phyloP scores from a whole-genome alignment of 2,329 filamentous ascomycete species.

The Colletotrichum lini region DNA sequence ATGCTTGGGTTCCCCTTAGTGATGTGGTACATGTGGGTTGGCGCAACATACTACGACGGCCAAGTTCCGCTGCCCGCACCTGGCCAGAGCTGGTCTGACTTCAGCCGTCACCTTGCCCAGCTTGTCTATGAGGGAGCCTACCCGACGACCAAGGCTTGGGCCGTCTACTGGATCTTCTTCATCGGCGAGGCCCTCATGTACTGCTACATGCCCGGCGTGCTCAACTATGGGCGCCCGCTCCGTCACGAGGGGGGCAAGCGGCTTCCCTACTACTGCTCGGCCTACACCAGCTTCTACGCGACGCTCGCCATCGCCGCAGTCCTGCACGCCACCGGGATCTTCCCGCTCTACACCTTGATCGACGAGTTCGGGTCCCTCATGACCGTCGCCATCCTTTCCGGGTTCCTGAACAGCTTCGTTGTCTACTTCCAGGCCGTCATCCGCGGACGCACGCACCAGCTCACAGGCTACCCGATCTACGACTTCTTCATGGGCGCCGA shows the following conservation, averaged over 20 bases:
- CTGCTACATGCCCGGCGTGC: slow-evolving; percentile 82
- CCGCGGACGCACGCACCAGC: slow-evolving; percentile 63
- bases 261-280: slow-evolving; percentile 88
- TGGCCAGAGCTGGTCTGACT: slow-evolving; percentile 79
- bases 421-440: slow-evolving; percentile 82
- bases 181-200: slow-evolving; percentile 82
- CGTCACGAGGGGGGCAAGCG: slow-evolving; percentile 82
- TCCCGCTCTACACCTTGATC: slow-evolving; percentile 86
- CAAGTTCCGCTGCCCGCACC: slow-evolving; percentile 78
- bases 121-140: slow-evolving; percentile 84
- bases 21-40: slow-evolving; percentile 99
- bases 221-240: slow-evolving; percentile 83
- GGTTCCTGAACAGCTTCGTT: slow-evolving; percentile 79
- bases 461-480: slow-evolving; percentile 76
- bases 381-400: slow-evolving; percentile 86
- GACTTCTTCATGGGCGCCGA: slow-evolving; percentile 95
- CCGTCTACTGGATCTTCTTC: slow-evolving; percentile 88
- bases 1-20: slow-evolving; percentile 94
- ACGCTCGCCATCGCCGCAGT: slow-evolving; percentile 75
- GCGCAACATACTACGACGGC: slow-evolving; percentile 92
- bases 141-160: slow-evolving; percentile 81
- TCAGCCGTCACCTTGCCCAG: slow-evolving; percentile 77
- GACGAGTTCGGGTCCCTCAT: slow-evolving; percentile 89
- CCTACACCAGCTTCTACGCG: slow-evolving; percentile 81
- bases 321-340: slow-evolving; percentile 81